phyloP scores from a whole-genome alignment of 2,329 filamentous ascomycete genomes.

The Apiospora hydei region DNA sequence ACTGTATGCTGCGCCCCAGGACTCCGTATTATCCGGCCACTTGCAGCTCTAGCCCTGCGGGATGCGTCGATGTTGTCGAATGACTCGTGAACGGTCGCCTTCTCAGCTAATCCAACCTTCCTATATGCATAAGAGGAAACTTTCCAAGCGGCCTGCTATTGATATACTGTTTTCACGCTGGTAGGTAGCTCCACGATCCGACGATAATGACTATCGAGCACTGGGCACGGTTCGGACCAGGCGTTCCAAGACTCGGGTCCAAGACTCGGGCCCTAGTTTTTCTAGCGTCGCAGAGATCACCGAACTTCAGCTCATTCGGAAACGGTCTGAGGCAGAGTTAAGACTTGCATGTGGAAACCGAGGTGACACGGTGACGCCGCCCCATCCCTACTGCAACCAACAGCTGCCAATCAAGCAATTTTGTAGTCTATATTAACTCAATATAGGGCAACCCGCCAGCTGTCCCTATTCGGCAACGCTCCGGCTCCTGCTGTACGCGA shows the following conservation, averaged over 20 bases:
- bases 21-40: conserved; percentile 13
- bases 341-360: conserved; percentile 11
- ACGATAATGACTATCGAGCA: not conserved
- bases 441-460: not conserved
- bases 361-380: conserved; percentile 5
- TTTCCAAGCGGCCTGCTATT: not conserved
- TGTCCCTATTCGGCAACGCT: not conserved
- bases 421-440: not conserved
- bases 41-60: conserved; percentile 8
- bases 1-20: not conserved
- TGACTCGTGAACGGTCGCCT: not conserved
- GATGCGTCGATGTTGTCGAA: not conserved
- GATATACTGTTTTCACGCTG: not conserved
- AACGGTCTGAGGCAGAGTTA: conserved; percentile 17
- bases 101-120: not conserved
- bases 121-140: not conserved
- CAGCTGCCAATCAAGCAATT: conserved; percentile 7
- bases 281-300: conserved; percentile 6
- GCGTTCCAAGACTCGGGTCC: conserved; percentile 7
- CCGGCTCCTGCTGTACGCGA: not conserved
- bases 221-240: not conserved
- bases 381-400: not conserved
- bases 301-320: conserved; percentile 15
- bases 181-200: not conserved
- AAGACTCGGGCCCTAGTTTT: not conserved